phyloP scores from a whole-genome alignment of 345 rosid species.

The Zanthoxylum bungeanum region DNA sequence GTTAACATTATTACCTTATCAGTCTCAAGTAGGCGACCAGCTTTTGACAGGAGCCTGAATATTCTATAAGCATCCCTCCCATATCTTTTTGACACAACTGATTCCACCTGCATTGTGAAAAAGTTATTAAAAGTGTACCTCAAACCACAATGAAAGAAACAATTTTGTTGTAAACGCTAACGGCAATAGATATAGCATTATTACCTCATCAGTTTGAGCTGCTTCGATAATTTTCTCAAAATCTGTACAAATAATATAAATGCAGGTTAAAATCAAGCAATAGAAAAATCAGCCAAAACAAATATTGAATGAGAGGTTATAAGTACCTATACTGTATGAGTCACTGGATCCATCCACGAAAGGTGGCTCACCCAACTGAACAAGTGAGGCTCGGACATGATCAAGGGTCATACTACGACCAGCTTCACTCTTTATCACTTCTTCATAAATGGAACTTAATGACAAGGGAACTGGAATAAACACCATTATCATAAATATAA shows the following conservation, averaged over 20 bases:
- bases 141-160: constrained; percentile 2
- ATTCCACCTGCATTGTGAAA: constrained; percentile 49
- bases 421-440: constrained; percentile 71
- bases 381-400: constrained; percentile 60
- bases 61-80: constrained; percentile 72
- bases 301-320: constrained; percentile 9
- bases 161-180: neutral
- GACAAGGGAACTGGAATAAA: constrained; percentile 63
- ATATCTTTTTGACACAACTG: constrained; percentile 65
- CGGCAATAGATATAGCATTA: constrained; percentile 13
- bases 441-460: constrained; percentile 65
- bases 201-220: constrained; percentile 83
- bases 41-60: constrained; percentile 60
- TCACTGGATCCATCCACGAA: constrained; percentile 41
- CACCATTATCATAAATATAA: constrained; percentile 13
- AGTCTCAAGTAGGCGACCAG: constrained; percentile 58
- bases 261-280: constrained; percentile 1
- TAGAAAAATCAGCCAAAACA: constrained; percentile 7
- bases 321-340: constrained; percentile 55
- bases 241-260: constrained; percentile 43
- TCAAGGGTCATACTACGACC: constrained; percentile 74
- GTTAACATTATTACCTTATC: constrained; percentile 50
- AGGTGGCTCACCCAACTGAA: constrained; percentile 48
- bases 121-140: constrained; percentile 6
- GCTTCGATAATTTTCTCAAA: constrained; percentile 55